These are phyloP conservation scores for Opeltia flavorubescens DNA, from an alignment of 495 filamentous ascomycete species.

Conservation along the genomic window DNA sequence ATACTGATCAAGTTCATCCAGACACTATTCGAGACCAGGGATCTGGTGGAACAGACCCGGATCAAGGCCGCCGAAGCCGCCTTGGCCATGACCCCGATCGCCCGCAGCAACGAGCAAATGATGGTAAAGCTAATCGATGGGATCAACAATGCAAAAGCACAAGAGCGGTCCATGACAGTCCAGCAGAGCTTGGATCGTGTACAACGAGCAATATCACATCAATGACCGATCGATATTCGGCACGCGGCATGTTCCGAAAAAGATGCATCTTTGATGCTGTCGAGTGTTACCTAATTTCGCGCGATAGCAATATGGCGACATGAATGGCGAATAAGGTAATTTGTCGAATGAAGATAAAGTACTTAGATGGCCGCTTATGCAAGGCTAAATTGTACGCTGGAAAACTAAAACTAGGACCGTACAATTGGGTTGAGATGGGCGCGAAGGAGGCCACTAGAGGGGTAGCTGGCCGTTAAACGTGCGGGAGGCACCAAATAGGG, in stretches of 20 bases:
- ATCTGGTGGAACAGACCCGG: slow-evolving; percentile 14
- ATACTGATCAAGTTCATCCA: slow-evolving; percentile 7
- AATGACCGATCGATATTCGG: background rate
- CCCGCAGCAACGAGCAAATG: slow-evolving; percentile 1
- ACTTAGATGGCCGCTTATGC: background rate
- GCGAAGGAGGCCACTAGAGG: background rate
- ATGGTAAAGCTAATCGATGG: slow-evolving; percentile 1
- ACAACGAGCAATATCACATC: background rate
- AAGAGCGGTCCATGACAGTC: slow-evolving; percentile 13
- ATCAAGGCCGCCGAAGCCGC: slow-evolving; percentile 15
- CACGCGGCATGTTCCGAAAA: background rate
- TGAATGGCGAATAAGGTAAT: no score
- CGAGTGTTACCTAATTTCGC: background rate
- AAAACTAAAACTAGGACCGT: background rate
- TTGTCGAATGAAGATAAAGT: no score
- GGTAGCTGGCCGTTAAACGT: background rate
- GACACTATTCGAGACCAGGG: slow-evolving; percentile 6
- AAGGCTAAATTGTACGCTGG: background rate
- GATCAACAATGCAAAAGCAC: slow-evolving; percentile 2
- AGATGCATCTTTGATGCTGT: background rate
- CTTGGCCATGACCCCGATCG: slow-evolving; percentile 4
- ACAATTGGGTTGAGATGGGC: background rate
- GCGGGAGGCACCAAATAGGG: background rate
- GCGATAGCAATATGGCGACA: no score
- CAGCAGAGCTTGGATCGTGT: slow-evolving; percentile 12